Base-by-base conservation (phyloP, 495 filamentous ascomycete genomes). In the Barbatosphaeria neglecta region DNA sequence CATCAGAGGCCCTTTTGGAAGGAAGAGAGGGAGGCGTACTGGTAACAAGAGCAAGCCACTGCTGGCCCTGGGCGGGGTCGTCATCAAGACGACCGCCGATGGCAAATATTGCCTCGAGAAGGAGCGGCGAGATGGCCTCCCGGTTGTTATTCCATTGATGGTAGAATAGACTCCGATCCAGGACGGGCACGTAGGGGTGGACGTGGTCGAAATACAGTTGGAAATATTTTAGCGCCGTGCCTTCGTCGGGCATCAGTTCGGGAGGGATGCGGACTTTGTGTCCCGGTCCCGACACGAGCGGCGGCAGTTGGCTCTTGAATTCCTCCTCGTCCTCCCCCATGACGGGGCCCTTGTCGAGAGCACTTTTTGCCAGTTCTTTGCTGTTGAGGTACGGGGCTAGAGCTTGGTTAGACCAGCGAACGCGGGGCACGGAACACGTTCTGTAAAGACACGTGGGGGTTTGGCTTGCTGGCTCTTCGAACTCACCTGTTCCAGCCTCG, bases 21-120 rank as follows among this genome's bases (percentile, higher is more conserved):
- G 17, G 39, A 22, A 48, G 13, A 20, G 16, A 38, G 25, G 24
- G 20, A 45, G 40, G 58, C 87, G 71, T 68, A 95, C 90, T 85
- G 37, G 86, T 84, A 47, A 90, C 90, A 51, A 97, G 75, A 41
- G 89, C 88, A 33, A 97, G 79, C 93, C 93, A 99, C 60, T 93
- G 89, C 41, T 88, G 81, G 40, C 88, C 89, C 65, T 93, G 80
- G 2, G 80, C 72, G 13, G 86, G 81, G 53, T 92, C 87, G 50
- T 89, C 86, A 1, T 87, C 81, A 47, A 95, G 72, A 25, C 87
- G 75, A 9, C 86, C 86, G 8, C 86, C 80, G 63, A 93, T 95
- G 6, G 93, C 88, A 61, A 99, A 96, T n/a, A 99, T 81, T 10
- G 87, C 87, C 66, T 97, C 92, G 0, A 99, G 70, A 37, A 99